phyloP scores from a whole-genome alignment of 1,139 yeast species.

The Yamadazyma trypodendri region DNA sequence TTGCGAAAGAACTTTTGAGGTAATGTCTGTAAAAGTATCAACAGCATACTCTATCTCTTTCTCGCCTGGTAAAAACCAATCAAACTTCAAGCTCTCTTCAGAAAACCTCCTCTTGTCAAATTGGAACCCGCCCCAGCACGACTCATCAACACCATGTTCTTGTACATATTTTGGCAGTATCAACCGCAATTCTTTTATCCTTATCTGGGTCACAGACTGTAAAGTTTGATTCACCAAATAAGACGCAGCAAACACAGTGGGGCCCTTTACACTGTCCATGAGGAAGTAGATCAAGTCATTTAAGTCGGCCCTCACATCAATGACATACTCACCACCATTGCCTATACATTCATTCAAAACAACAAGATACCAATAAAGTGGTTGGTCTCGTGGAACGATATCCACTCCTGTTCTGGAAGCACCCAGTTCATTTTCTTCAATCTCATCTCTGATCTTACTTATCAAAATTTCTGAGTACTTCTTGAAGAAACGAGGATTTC shows the following conservation, averaged over 20 bases:
- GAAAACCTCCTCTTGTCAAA: conserved; percentile 43
- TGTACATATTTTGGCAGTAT: conserved; percentile 41
- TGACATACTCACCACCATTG: conserved; percentile 56
- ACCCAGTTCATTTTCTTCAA: conserved; percentile 86
- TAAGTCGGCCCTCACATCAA: conserved; percentile 48
- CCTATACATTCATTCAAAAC: conserved; percentile 72
- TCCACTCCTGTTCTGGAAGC: conserved; percentile 66
- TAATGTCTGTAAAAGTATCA: conserved; percentile 53
- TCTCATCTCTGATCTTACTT: conserved; percentile 61
- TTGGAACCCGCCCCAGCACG: conserved; percentile 75
- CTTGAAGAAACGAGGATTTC: conserved; percentile 53
- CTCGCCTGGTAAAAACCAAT: conserved; percentile 73
- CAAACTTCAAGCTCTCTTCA: conserved; percentile 48
- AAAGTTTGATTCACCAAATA: conserved; percentile 63
- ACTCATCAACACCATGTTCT: conserved; percentile 40
- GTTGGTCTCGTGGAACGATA: conserved; percentile 73
- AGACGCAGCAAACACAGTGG: conserved; percentile 48
- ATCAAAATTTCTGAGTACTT: conserved; percentile 45
- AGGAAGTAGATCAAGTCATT: conserved; percentile 49
- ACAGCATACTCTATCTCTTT: conserved; percentile 63
- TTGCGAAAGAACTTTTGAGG: conserved; percentile 41
- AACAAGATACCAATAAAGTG: conserved; percentile 69
- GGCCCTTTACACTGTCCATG: conserved; percentile 67
- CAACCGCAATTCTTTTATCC: conserved; percentile 54
- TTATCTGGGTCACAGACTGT: conserved; percentile 61